Percentiles rank a stretch among this genome's conserved stretches.
Conservation (phyloP, 2,329 filamentous ascomycete species). For the Dothideomycetes sp. region DNA sequence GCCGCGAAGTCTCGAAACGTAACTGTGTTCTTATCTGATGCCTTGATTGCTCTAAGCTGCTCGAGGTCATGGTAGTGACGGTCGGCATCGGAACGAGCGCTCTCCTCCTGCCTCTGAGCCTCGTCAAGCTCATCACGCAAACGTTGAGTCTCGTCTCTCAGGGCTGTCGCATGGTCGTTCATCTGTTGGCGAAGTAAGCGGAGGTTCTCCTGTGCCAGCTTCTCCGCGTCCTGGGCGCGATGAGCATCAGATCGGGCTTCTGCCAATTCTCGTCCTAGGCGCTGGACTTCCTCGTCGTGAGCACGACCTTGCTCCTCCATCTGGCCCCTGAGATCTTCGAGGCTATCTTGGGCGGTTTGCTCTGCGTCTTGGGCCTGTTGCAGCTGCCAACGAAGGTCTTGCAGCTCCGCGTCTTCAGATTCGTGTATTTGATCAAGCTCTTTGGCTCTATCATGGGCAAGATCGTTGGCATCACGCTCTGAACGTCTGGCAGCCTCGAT, state of each 20-base stretch:
- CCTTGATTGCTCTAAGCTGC: neutral
- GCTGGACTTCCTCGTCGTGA: constrained; percentile 2
- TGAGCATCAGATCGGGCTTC: neutral
- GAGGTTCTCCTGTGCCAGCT: neutral
- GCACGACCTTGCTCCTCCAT: constrained; percentile 1
- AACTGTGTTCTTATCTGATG: neutral
- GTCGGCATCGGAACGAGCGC: constrained; percentile 7
- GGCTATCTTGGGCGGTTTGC: neutral
- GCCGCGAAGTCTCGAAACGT: neutral
- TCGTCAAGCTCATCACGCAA: neutral
- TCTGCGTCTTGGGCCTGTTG: constrained; percentile 6
- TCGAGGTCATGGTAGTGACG: neutral
- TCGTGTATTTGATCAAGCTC: constrained; percentile 10
- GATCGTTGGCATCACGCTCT: neutral
- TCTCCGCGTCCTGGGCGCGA: neutral
- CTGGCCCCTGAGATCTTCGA: neutral
- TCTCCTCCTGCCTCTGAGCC: constrained; percentile 10
- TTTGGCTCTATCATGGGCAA: constrained; percentile 6
- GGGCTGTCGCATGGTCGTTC: neutral
- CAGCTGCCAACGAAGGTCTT: constrained; percentile 8
- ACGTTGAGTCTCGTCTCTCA: neutral
- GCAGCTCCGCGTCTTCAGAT: constrained; percentile 11
- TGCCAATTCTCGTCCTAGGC: constrained; percentile 2
- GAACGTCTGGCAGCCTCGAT: neutral
- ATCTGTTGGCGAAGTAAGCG: neutral